Conservation (phyloP, 345 rosid species). For the Nephelium lappaceum region DNA sequence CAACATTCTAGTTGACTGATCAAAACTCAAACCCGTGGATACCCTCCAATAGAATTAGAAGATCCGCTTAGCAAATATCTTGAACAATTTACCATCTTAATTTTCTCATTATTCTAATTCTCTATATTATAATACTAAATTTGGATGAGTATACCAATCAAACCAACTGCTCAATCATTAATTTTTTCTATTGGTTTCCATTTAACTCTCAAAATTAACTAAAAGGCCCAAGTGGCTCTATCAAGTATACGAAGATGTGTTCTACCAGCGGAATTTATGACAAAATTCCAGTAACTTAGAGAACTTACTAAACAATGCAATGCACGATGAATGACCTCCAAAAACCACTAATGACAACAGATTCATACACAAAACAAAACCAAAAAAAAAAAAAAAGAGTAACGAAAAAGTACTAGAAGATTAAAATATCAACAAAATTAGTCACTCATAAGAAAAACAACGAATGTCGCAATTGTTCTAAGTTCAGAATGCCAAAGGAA, state of each 20-base stretch:
- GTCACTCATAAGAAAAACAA: constrained; percentile 29
- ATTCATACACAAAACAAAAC: not conserved
- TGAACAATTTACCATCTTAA: too few relatives aligned
- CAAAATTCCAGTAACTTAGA: not conserved
- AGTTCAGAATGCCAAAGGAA: constrained; percentile 24
- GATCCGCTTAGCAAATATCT: too few relatives aligned
- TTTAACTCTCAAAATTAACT: too few relatives aligned
- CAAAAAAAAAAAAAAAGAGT: not conserved
- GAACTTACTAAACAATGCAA: not conserved
- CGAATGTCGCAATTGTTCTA: constrained; percentile 29
- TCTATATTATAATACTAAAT: too few relatives aligned
- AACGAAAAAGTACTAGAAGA: not conserved
- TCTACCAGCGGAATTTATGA: not conserved
- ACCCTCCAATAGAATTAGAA: too few relatives aligned
- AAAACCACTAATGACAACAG: not conserved
- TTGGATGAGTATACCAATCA: too few relatives aligned
- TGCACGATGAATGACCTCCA: not conserved
- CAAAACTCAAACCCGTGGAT: too few relatives aligned
- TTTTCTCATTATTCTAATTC: too few relatives aligned
- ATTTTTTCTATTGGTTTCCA: too few relatives aligned
- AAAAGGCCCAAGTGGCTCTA: too few relatives aligned
- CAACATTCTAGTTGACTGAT: too few relatives aligned
- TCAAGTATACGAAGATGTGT: not conserved
- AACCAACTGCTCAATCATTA: too few relatives aligned
- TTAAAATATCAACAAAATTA: constrained; percentile 34